Base-by-base conservation (phyloP, 2,329 filamentous ascomycete genomes). In the Sordariomycetes sp. region DNA sequence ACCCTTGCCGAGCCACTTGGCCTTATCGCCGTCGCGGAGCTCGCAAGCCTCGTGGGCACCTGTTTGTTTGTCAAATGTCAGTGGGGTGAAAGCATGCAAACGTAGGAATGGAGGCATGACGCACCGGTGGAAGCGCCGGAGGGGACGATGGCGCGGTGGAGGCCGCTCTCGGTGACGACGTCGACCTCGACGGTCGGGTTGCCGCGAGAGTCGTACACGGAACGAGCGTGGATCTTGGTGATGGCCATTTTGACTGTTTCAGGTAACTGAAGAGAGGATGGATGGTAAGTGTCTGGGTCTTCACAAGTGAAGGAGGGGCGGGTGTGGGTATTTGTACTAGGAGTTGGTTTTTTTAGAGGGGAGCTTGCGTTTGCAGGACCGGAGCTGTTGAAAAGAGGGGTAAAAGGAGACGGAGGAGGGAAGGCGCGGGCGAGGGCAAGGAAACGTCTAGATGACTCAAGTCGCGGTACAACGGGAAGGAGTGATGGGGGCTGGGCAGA, bases 181-280 rank as follows among this genome's bases (percentile, higher is more conserved):
- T 95, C 90, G 66, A 95, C 90, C 81, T 96, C 90, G 70, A 95
- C 90, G 71, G 94, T 99, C 69, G 94, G 94, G 86, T 99, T 99
- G 73, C 84, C 84, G 72, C 94, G 92, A 74, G 94, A 97, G 84
- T 99, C 94, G 84, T 92, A 99, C 80, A 99, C 90, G 70, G 87
- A 91, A 72, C 94, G 88, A 70, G 88, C 89, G 82, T 91, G 87
- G 72, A 94, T 82, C 81, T 91, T 92, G 74, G 85, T 84, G 76
- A 94, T 89, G 69, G 88, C 79, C 94, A 99, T 99, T 65, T 71
- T 91, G 76, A 66, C 25, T 28, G 22, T 55, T 45, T 36, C 17
- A 42, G 10, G 13, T 28, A 24, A 12, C n/a, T 20, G 57, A 53
- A 56, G 52, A 34, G 50, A 56, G 59, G n/a, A 32, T 55, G 59